phyloP scores from a whole-genome alignment of 2,329 filamentous ascomycete species.

The Trichocomaceae sp. region DNA sequence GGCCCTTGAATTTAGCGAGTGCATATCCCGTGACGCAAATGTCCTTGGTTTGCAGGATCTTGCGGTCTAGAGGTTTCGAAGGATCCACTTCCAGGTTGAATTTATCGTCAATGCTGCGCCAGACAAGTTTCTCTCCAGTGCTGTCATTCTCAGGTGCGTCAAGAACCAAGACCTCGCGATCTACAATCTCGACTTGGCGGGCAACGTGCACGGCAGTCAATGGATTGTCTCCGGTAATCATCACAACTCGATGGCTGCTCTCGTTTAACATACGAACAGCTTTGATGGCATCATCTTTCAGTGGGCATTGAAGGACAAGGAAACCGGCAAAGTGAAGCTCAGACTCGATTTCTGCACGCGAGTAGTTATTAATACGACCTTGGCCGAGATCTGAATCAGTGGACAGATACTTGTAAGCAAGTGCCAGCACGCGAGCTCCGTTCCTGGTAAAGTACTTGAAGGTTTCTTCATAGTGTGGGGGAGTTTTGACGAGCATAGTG shows the following conservation, averaged over 20 bases:
- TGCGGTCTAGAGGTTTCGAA: slow-evolving; percentile 67
- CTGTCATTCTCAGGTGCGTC: slow-evolving; percentile 89
- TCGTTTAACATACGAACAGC: slow-evolving; percentile 96
- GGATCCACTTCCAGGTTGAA: slow-evolving; percentile 79
- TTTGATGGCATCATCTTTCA: slow-evolving; percentile 93
- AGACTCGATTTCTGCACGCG: slow-evolving; percentile 84
- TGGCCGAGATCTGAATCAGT: slow-evolving; percentile 74
- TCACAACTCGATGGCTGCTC: slow-evolving; percentile 95
- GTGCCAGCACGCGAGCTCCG: slow-evolving; percentile 84
- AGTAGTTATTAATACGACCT: slow-evolving; percentile 83
- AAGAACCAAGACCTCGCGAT: slow-evolving; percentile 87
- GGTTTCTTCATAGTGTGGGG: slow-evolving; percentile 89
- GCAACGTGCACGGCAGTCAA: slow-evolving; percentile 95
- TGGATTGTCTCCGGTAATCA: slow-evolving; percentile 99
- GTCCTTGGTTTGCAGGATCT: slow-evolving; percentile 79
- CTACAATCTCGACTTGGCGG: slow-evolving; percentile 92
- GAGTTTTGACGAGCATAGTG: slow-evolving; percentile 78
- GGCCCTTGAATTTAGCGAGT: slow-evolving; percentile 77
- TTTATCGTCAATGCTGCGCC: slow-evolving; percentile 92
- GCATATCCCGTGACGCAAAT: slow-evolving; percentile 95
- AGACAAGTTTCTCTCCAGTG: slow-evolving; percentile 74
- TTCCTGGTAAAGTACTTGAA: slow-evolving; percentile 97
- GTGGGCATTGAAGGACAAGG: slow-evolving; percentile 85
- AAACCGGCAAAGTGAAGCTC: slow-evolving; percentile 88
- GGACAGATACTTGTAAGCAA: slow-evolving; percentile 89